Base-by-base conservation (phyloP, 2,329 filamentous ascomycete species). In the Mariannaea sp. region DNA sequence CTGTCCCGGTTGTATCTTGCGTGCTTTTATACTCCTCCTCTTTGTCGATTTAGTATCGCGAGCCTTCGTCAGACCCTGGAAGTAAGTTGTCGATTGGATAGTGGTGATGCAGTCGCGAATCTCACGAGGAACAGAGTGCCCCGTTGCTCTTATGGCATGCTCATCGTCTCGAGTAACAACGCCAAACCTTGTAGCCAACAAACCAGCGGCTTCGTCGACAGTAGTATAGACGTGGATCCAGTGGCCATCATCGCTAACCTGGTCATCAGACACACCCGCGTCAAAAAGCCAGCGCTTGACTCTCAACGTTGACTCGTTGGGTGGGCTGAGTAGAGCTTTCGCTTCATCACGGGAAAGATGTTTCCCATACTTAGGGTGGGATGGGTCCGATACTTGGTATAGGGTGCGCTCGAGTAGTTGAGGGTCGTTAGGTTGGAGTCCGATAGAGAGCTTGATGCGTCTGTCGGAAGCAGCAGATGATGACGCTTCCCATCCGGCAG, bases 281-380 rank as follows among this genome's bases (percentile, higher is more conserved):
- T 68, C 65, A 5, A 65, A 59, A 5, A 83, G 71, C 80, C 80
- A 83, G 39, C 64, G 53, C 7, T 73, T 68, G 12, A 82, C 73
- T 0, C 73, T 66, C 5, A 71, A 63, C 1, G 73, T 65, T 0
- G 78, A 71, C 3, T 70, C 65, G 7, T 65, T 60, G 12, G 66
- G 71, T 1, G 80, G 80, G 5, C 70, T 71, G 19, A 83, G 71
- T 57, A 83, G 73, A 8, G 72, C 70, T 48, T 77, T 75, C 49
- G 82, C 76, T 56, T 80, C 75, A 8, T 78, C 71, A 7, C 76
- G 73, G 13, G 72, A 68, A 58, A 81, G 73, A 57, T 82, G 75
- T 36, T 75, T 71, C 14, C 81, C 80, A 53, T 82, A 82, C 14
- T 70, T 73, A 1, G 64, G 50, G 50, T 77, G 71, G 4, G 67